These are phyloP conservation scores for Fusarium begoniae DNA, from an alignment of 2,329 filamentous ascomycete genomes.

Conservation along the genomic window DNA sequence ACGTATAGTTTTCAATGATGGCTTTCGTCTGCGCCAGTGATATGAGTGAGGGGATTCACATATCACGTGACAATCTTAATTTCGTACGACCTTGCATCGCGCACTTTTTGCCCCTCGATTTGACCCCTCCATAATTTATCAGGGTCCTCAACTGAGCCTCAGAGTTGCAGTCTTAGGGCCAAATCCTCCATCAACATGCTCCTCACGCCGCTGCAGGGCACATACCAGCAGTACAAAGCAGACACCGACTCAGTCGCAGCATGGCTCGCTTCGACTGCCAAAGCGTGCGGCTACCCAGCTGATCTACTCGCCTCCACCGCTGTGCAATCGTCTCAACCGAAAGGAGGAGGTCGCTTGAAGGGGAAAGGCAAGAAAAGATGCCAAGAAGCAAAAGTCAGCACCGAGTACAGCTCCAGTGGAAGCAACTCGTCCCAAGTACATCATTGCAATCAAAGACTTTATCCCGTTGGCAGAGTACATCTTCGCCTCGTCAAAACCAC, in stretches of 20 bases:
- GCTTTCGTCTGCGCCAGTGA: background rate
- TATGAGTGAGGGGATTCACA: background rate
- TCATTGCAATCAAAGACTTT: constrained; percentile 35
- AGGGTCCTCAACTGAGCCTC: background rate
- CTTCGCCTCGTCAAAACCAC: background rate
- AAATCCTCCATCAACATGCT: constrained; percentile 22
- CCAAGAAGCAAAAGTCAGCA: constrained; percentile 2
- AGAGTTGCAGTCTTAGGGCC: background rate
- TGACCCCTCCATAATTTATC: background rate
- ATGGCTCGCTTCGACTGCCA: background rate
- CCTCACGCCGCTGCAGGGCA: constrained; percentile 36
- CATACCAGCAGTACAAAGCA: background rate
- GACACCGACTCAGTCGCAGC: background rate
- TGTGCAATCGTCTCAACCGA: background rate
- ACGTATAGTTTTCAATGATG: no score
- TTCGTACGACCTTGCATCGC: no score
- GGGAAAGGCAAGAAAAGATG: constrained; percentile 42
- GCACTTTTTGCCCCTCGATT: background rate
- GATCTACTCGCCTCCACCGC: constrained; percentile 21
- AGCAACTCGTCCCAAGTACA: constrained; percentile 35
- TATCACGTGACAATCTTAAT: background rate
- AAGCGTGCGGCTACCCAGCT: constrained; percentile 21
- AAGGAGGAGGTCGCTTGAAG: constrained; percentile 31
- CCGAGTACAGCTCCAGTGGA: background rate
- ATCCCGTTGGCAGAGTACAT: background rate